Percentiles rank a stretch among this genome's conserved stretches.
These are phyloP conservation scores for Trametes versicolor DNA, from an alignment of 1,284 basidiomycete genomes.

Conservation along the genomic window DNA sequence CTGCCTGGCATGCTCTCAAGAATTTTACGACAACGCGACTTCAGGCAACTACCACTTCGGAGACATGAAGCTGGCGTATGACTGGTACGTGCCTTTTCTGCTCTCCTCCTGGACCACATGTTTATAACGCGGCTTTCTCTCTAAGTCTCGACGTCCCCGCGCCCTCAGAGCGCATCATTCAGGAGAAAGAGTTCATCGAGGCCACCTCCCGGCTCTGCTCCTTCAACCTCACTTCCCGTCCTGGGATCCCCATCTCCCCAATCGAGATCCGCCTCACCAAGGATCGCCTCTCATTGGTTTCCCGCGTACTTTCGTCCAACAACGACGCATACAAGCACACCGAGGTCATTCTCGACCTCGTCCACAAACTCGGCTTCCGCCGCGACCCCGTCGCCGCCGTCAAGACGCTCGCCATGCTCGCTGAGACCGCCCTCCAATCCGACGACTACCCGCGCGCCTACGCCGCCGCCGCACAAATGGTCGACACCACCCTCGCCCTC, in stretches of 20 bases:
- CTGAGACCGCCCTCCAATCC: constrained; percentile 81
- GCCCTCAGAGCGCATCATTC: constrained; percentile 66
- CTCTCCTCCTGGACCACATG: constrained; percentile 23
- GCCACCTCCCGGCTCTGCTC: constrained; percentile 89
- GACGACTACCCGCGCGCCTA: constrained; percentile 83
- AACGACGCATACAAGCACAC: constrained; percentile 89
- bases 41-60: constrained; percentile 92
- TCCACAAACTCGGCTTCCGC: constrained; percentile 85
- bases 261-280: constrained; percentile 91
- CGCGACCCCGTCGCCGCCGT: constrained; percentile 78
- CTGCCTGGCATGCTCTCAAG: constrained; percentile 82
- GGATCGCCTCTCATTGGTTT: constrained; percentile 85
- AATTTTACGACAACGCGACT: constrained; percentile 93
- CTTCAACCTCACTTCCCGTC: constrained; percentile 80
- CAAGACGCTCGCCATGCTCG: constrained; percentile 88
- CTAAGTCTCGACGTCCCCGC: constrained; percentile 79
- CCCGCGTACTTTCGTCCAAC: constrained; percentile 83
- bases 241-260: constrained; percentile 83
- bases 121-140: constrained; percentile 12
- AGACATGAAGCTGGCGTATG: constrained; percentile 95
- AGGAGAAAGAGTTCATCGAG: constrained; percentile 93
- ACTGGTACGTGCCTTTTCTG: constrained; percentile 71
- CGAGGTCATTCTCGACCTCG: constrained; percentile 89
- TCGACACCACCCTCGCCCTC: constrained; percentile 65
- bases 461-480: constrained; percentile 78